phyloP scores from a whole-genome alignment of 192 early-diverging fungal species.

The Backusella tuberculispora region DNA sequence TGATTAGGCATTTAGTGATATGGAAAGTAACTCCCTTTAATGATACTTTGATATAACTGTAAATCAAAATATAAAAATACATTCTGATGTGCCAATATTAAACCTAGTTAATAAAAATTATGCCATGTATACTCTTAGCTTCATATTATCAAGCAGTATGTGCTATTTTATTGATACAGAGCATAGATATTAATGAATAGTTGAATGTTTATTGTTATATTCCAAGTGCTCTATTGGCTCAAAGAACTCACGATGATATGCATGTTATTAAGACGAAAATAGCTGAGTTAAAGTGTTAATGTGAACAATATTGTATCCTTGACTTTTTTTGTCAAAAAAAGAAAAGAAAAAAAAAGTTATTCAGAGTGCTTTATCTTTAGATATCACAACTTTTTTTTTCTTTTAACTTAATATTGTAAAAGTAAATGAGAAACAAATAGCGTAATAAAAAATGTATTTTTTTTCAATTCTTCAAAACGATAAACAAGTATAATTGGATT shows the following conservation, averaged over 20 bases:
- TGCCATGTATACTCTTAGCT: background rate
- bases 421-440: no score
- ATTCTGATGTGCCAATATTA: background rate
- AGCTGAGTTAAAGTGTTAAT: background rate
- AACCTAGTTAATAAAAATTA: background rate
- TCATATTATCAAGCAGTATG: background rate
- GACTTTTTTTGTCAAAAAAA: no score
- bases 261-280: background rate
- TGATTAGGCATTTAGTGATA: background rate
- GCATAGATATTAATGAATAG: background rate
- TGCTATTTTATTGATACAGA: background rate
- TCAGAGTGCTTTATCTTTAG: background rate
- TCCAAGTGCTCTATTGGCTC: background rate
- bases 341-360: background rate
- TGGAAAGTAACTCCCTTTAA: background rate
- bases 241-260: background rate
- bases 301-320: background rate
- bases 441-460: no score
- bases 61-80: background rate
- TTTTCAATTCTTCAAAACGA: background rate
- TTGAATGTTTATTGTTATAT: background rate
- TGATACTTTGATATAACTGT: background rate
- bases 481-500: background rate
- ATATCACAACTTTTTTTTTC: background rate
- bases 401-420: background rate